Conservation (phyloP, 768 basidiomycete species). For the Rhizopogon vinicolor region DNA sequence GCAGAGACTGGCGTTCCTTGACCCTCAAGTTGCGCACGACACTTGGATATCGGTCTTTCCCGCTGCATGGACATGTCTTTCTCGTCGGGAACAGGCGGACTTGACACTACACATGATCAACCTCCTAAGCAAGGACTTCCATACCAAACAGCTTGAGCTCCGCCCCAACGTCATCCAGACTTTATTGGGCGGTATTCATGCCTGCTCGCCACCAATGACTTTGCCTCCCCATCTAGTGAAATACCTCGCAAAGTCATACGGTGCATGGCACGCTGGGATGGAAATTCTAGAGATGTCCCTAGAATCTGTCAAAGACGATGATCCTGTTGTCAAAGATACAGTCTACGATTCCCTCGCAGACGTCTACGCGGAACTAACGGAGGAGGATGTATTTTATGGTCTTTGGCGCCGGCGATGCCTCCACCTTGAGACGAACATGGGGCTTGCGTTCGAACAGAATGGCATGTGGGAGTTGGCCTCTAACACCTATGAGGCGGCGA, state of each 20-base stretch:
- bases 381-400: constrained; percentile 97
- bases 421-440: constrained; percentile 86
- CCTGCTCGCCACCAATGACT: constrained; percentile 83
- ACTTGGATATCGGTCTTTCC: constrained; percentile 89
- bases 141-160: constrained; percentile 81
- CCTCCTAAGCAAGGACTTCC: constrained; percentile 90
- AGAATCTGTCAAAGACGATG: constrained; percentile 76
- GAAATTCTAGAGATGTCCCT: constrained; percentile 83
- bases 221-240: constrained; percentile 94
- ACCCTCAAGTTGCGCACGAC: constrained; percentile 71
- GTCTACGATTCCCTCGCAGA: constrained; percentile 90
- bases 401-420: constrained; percentile 88
- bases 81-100: constrained; percentile 83
- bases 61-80: constrained; percentile 79
- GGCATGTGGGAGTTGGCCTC: constrained; percentile 97
- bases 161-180: constrained; percentile 93
- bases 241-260: constrained; percentile 93
- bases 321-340: constrained; percentile 72
- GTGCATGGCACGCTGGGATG: constrained; percentile 89
- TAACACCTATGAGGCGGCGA: constrained; percentile 83
- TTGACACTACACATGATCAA: constrained; percentile 86
- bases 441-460: constrained; percentile 88
- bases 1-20: constrained; percentile 79
- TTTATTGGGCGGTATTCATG: constrained; percentile 76
- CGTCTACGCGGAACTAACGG: constrained; percentile 90